Base-by-base conservation (phyloP, 805 yeast genomes). In the Kodamaea kakaduensis region DNA sequence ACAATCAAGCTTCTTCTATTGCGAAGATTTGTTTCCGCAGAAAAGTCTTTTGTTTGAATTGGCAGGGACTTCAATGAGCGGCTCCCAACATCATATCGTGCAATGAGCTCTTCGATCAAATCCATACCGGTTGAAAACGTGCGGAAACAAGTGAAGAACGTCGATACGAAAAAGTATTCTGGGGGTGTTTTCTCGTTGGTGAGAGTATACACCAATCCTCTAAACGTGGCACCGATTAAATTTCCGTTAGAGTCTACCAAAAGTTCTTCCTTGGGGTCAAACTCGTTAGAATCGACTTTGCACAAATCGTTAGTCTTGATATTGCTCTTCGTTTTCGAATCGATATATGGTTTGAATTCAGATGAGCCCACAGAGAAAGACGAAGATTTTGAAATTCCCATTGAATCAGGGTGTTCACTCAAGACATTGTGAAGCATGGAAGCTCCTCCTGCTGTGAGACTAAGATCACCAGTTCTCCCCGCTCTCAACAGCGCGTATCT, bases 121-220 rank as follows among this genome's bases (percentile, higher is more conserved):
- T 82, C 85, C 20, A 71, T 64, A 1, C 89, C 77, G 32, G 68
- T 70, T 0, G 88, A 74, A 58, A 81, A 89, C 37, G 77, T 74
- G 47, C 88, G 71, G 61, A 82, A 87, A 26, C 85, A 80, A 36
- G 86, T 64, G 61, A 89, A 77, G 50, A 88, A 84, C 0, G 93
- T 76, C 0, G 93, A 76, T 3, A 77, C 67, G 40, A 81, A 76
- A 49, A 82, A 79, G 38, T 77, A 77, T 39, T 77, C 84, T 2
- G 87, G 82, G 10, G 80, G 78, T 1, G 70, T 54, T 22, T 59
- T 41, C 48, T 83, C 90, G 54, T 83, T 81, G 0, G 89, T 83
- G 32, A 83, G 57, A 16, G 84, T 67, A 46, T 66, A 73, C 3
- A 84, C 75, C 38, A 84, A 62, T 0, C 86, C 84, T 44, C 77